Conservation (phyloP, 116 monocot species). For the Zostera marina region DNA sequence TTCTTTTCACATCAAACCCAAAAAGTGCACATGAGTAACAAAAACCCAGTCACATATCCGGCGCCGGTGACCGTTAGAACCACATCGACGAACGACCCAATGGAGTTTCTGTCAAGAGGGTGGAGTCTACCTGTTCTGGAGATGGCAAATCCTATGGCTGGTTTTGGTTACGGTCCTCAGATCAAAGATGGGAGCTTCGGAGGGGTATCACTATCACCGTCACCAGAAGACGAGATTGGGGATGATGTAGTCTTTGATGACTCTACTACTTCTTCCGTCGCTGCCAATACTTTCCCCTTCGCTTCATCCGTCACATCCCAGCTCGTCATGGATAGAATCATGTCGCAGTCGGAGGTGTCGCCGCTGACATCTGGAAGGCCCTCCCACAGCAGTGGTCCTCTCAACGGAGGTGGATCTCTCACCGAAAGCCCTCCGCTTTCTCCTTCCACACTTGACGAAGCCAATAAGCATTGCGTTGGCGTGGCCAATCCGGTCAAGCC, state of each 20-base stretch:
- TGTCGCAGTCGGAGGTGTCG: slow-evolving; percentile 75
- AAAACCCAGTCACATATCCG: no score
- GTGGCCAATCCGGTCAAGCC: slow-evolving; percentile 7
- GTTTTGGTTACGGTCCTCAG: neutral
- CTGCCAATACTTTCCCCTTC: slow-evolving; percentile 28
- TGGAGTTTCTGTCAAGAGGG: slow-evolving; percentile 86
- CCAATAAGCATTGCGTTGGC: slow-evolving; percentile 42
- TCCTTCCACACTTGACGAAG: slow-evolving; percentile 49
- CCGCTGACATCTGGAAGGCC: slow-evolving; percentile 64
- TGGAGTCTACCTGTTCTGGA: slow-evolving; percentile 72
- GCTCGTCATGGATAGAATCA: slow-evolving; percentile 70
- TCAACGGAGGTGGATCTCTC: slow-evolving; percentile 56
- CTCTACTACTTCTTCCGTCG: neutral
- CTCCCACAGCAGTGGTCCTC: slow-evolving; percentile 93
- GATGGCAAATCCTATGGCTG: slow-evolving; percentile 23
- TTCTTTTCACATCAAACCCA: no score
- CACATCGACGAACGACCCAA: slow-evolving; percentile 42
- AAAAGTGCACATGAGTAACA: no score
- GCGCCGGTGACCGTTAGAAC: neutral
- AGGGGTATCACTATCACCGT: neutral
- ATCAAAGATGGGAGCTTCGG: neutral
- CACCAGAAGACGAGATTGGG: slow-evolving; percentile 8
- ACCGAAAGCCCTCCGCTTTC: slow-evolving; percentile 89
- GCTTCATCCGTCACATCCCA: slow-evolving; percentile 67
- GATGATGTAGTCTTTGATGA: slow-evolving; percentile 2